Conservation (phyloP, 805 yeast species). For the Candida vartiovaarae region DNA sequence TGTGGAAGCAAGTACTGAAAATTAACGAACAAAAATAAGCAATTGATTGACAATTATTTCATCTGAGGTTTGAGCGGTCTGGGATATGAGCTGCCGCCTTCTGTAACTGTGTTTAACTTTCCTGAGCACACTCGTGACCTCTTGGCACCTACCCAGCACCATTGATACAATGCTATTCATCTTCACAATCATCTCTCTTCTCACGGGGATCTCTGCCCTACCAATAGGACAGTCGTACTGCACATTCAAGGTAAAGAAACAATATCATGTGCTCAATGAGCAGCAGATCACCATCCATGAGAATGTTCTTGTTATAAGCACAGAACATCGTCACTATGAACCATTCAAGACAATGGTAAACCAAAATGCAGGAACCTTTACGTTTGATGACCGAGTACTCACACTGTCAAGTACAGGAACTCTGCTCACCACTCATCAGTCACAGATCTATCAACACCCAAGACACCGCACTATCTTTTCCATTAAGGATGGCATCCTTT, state of each 20-base stretch:
- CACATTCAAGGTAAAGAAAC: slow-evolving; percentile 5
- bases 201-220: background rate
- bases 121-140: too few relatives aligned
- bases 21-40: too few relatives aligned
- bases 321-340: background rate
- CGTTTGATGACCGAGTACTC: background rate
- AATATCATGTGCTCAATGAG: slow-evolving; percentile 5
- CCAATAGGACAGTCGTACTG: slow-evolving; percentile 7
- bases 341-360: background rate
- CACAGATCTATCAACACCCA: background rate
- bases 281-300: background rate
- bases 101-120: too few relatives aligned
- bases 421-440: background rate
- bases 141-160: background rate
- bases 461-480: slow-evolving; percentile 6
- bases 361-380: background rate
- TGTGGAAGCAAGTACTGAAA: too few relatives aligned
- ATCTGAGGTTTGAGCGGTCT: too few relatives aligned
- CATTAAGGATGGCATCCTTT: slow-evolving; percentile 16
- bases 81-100: too few relatives aligned
- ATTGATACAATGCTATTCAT: background rate
- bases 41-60: too few relatives aligned
- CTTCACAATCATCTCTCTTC: background rate
- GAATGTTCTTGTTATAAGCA: background rate
- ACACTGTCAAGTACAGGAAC: background rate